Evolutionary conservation across 495 filamentous ascomycete genomes (phyloP).

Genomic region (Lophiotrema nucula): DNA sequence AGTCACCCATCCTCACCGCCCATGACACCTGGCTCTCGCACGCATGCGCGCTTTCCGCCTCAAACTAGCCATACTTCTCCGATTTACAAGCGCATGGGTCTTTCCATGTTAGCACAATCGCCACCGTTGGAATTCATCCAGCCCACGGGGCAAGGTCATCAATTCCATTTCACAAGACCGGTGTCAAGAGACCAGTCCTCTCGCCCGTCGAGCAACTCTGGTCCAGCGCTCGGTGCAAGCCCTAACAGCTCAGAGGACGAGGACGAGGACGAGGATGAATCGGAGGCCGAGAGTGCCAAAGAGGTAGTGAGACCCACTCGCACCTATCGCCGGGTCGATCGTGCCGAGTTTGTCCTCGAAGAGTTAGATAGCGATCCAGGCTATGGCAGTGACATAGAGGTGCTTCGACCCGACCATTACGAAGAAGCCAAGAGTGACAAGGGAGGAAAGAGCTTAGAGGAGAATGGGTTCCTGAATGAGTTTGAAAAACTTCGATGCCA

Average conservation of each 20-base stretch:
- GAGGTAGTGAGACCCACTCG: background rate
- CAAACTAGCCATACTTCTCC: conserved; percentile 35
- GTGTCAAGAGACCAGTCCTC: conserved; percentile 30
- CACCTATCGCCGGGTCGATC: conserved; percentile 16
- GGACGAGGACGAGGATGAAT: conserved; percentile 25
- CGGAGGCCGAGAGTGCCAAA: no score
- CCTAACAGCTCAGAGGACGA: conserved; percentile 29
- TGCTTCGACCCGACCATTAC: conserved; percentile 37
- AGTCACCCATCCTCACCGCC: conserved; percentile 33
- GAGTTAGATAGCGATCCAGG: conserved; percentile 36
- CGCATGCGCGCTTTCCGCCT: conserved; percentile 30
- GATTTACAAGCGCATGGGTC: conserved; percentile 34
- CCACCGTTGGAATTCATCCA: conserved; percentile 33
- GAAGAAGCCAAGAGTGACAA: conserved; percentile 39
- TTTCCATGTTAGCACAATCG: conserved; percentile 26
- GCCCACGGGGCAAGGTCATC: conserved; percentile 31
- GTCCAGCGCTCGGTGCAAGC: conserved; percentile 17
- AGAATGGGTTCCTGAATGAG: conserved; percentile 21
- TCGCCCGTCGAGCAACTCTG: conserved; percentile 32
- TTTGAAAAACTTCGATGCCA: conserved; percentile 28
- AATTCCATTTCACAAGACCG: conserved; percentile 32
- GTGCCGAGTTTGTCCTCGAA: conserved; percentile 36
- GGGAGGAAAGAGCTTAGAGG: conserved; percentile 14
- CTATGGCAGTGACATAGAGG: conserved; percentile 39
- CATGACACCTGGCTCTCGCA: conserved; percentile 30